Base-by-base conservation (phyloP, 345 rosid genomes). In the Eucalyptus tenuipes region DNA sequence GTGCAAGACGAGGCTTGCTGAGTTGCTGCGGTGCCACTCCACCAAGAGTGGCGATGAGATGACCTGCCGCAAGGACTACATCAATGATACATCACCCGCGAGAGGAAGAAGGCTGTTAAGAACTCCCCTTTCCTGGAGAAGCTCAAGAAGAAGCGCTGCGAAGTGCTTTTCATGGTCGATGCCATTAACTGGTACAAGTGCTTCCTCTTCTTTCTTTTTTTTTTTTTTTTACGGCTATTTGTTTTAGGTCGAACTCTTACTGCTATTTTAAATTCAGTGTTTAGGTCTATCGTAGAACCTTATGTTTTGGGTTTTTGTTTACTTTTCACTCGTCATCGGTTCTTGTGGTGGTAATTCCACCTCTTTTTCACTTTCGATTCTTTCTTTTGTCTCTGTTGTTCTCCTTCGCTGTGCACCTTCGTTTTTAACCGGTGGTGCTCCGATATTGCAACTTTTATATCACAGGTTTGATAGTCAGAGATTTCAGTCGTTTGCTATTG, bases 121-220 rank as follows among this genome's bases (percentile, higher is more conserved):
- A 97, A 96, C 91, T 97, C 98, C 27, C 96, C 99, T 1, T 97
- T 96, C 97, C 98, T 96, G 9, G 98, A 96, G 95, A 96, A 89
- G 94, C 91, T 97, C 87, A 97, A 92, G 97, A 96, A 96, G 96
- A 96, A 92, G 92, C 97, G 96, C 0, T 93, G 93, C 42, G 98
- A 97, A 84, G 98, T 96, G 5, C 95, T 97, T 2, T 97, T 49
- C 92, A 96, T 49, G 50, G 50, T 49, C 50, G 50, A 49, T 97
- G 97, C 98, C 1, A 96, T 96, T 49, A 9, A 22, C 29, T 10
- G 29, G 1, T 22, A 10, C 25, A 55, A 55, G 0, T 24, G 61
- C 27, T 55, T 55, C 61, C 61, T 22, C n/a, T n/a, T n/a, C n/a
- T n/a, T n/a, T n/a, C n/a, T 20, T 53, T 53, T 50, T 15, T 50